These are phyloP conservation scores for Syzygium malaccense DNA, from an alignment of 441 rosid species.

Conservation along the genomic window DNA sequence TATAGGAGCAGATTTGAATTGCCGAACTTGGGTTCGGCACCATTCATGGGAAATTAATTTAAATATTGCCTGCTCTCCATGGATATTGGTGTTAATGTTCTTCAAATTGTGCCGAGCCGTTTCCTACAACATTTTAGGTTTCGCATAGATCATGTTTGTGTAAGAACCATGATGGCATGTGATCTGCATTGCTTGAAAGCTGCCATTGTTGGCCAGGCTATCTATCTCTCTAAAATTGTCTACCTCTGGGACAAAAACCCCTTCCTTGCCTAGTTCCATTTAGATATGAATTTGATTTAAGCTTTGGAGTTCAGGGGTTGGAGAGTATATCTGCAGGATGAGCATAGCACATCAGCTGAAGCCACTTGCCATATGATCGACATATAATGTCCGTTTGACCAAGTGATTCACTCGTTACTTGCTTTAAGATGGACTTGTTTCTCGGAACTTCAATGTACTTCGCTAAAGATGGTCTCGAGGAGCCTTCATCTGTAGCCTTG, in stretches of 20 bases:
- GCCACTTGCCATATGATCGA: slow-evolving; percentile 17
- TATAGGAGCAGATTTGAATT: background rate
- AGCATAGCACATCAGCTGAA: slow-evolving; percentile 75
- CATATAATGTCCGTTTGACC: slow-evolving; percentile 23
- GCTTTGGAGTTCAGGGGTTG: slow-evolving; percentile 49
- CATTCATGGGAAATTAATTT: background rate
- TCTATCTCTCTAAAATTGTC: background rate
- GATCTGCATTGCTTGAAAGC: background rate
- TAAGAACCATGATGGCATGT: background rate
- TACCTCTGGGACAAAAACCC: background rate
- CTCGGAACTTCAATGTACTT: background rate
- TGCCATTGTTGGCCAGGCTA: background rate
- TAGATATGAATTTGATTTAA: background rate
- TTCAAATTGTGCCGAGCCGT: background rate
- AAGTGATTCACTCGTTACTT: background rate
- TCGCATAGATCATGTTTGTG: background rate
- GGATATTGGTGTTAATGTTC: background rate
- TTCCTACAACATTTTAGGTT: background rate
- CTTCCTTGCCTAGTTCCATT: background rate
- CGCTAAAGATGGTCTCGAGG: background rate
- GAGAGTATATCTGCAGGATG: slow-evolving; percentile 78
- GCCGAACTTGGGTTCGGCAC: background rate
- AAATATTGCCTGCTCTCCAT: background rate
- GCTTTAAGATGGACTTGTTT: background rate
- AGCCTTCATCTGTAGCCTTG: background rate